Percentiles rank a stretch among this genome's conserved stretches.
These are phyloP conservation scores for Epichloe aotearoae DNA, from an alignment of 2,329 filamentous ascomycete genomes.

Conservation along the genomic window DNA sequence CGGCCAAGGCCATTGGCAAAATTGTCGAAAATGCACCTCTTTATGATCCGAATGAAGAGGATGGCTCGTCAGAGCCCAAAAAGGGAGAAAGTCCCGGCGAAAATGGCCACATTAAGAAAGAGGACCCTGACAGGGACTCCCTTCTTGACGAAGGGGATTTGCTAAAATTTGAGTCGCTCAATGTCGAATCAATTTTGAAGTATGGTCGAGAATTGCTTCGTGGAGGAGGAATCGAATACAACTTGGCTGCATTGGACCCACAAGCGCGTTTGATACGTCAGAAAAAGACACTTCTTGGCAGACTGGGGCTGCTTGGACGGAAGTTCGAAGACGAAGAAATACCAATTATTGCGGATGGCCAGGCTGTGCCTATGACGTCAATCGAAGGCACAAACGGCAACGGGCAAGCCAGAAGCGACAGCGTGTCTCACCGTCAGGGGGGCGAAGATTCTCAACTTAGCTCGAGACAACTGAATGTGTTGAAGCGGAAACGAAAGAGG, in stretches of 20 bases:
- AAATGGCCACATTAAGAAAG: slow-evolving; percentile 41
- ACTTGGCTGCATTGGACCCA: slow-evolving; percentile 68
- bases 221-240: slow-evolving; percentile 76
- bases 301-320: slow-evolving; percentile 74
- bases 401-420: slow-evolving; percentile 21
- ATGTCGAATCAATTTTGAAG: slow-evolving; percentile 67
- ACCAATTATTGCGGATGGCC: slow-evolving; percentile 35
- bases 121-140: slow-evolving; percentile 40
- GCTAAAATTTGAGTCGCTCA: slow-evolving; percentile 60
- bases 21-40: slow-evolving; percentile 80
- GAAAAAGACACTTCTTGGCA: slow-evolving; percentile 73
- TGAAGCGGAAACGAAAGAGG: slow-evolving; percentile 88
- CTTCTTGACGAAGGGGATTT: slow-evolving; percentile 41
- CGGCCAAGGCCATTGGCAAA: slow-evolving; percentile 85
- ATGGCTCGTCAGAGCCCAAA: slow-evolving; percentile 34
- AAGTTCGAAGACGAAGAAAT: slow-evolving; percentile 77
- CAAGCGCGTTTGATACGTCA: slow-evolving; percentile 70
- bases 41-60: slow-evolving; percentile 78
- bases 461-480: slow-evolving; percentile 82
- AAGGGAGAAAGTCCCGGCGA: slow-evolving; percentile 22
- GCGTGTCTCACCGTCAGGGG: slow-evolving; percentile 25
- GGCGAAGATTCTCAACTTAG: slow-evolving; percentile 63
- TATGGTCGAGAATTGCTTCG: slow-evolving; percentile 75
- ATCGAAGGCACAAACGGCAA: slow-evolving; percentile 27
- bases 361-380: slow-evolving; percentile 29